Percentiles rank a stretch among this genome's conserved stretches.
Conservation (phyloP, 768 basidiomycete species). For the Auricularia sp. region DNA sequence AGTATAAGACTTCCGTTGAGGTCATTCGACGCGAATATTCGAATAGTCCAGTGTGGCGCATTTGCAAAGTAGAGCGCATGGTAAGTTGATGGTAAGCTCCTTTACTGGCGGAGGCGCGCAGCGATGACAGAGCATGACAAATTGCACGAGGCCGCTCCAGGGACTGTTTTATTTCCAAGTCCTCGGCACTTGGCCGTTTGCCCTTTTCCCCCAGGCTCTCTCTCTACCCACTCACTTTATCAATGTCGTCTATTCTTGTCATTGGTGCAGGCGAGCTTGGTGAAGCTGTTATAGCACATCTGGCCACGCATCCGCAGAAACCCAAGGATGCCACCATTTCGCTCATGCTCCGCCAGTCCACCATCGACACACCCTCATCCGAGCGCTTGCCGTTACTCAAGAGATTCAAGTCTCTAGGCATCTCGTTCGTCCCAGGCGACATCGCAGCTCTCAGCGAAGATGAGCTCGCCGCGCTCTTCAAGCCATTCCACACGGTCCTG, state of each 20-base stretch:
- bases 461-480: constrained; percentile 14
- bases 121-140: no score
- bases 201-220: no score
- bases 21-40: no score
- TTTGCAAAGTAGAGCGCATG: no score
- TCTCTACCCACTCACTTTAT: no score
- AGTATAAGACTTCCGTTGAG: no score
- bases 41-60: no score
- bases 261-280: constrained; percentile 23
- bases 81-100: no score
- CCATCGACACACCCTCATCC: not conserved
- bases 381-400: not conserved
- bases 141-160: no score
- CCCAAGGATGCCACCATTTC: constrained; percentile 5
- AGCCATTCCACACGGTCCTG: constrained; percentile 16
- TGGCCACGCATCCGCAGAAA: constrained; percentile 11
- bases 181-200: no score
- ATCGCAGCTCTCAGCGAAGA: constrained; percentile 9
- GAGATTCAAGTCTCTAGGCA: constrained; percentile 8
- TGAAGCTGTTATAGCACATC: constrained; percentile 12
- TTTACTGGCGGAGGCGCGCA: no score
- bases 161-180: no score
- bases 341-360: not conserved
- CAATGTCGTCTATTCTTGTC: constrained; percentile 10
- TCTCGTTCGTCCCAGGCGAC: constrained; percentile 15